A percentile compares a stretch with the other conserved stretches of the same genome.
Conservation (phyloP, 2,329 filamentous ascomycete species). For the Penicillium sp. region DNA sequence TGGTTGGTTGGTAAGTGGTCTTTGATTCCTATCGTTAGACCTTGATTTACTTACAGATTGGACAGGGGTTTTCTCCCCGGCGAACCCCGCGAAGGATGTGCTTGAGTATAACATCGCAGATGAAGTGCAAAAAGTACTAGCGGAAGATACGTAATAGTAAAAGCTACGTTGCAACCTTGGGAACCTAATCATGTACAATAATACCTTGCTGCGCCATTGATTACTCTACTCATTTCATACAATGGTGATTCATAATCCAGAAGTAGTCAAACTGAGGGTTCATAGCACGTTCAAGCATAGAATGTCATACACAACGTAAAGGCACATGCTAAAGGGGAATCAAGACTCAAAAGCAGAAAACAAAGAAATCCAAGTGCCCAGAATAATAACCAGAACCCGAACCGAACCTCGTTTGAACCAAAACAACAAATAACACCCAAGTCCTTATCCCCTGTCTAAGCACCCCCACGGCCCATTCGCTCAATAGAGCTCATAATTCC, state of each 20-base stretch:
- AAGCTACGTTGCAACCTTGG: too few relatives aligned
- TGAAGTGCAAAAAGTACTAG: slow-evolving; percentile 7
- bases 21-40: background rate
- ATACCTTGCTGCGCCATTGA: background rate
- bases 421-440: background rate
- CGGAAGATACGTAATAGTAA: background rate
- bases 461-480: slow-evolving; percentile 68
- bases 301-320: slow-evolving; percentile 9
- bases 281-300: slow-evolving; percentile 15
- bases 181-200: background rate
- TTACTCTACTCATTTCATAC: background rate
- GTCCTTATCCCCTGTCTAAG: slow-evolving; percentile 9
- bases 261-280: background rate
- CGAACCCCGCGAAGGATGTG: slow-evolving; percentile 5
- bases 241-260: background rate
- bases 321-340: slow-evolving; percentile 14
- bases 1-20: slow-evolving; percentile 35
- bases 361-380: background rate
- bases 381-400: background rate
- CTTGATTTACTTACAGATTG: slow-evolving; percentile 1
- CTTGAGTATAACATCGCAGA: slow-evolving; percentile 19
- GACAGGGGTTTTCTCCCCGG: slow-evolving; percentile 23
- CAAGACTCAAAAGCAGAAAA: slow-evolving; percentile 2
- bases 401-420: background rate
- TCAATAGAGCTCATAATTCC: slow-evolving; percentile 84